A percentile compares a stretch with the other conserved stretches of the same genome.
phyloP scores from a whole-genome alignment of 2,329 filamentous ascomycete genomes.

The Gnomoniopsis sp. region DNA sequence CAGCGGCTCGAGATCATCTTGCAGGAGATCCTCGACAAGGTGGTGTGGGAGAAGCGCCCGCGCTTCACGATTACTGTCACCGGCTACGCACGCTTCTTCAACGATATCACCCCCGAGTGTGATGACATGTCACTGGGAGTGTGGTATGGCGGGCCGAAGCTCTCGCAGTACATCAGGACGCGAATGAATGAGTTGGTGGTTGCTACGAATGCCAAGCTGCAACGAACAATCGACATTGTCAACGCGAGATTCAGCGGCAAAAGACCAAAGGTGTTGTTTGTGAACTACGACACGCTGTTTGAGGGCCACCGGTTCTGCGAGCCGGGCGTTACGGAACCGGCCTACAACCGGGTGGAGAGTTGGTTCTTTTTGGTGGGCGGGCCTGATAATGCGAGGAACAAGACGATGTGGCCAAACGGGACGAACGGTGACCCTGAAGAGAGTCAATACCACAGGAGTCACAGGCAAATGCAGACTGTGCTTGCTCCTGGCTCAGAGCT shows the following conservation, averaged over 20 bases:
- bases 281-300: conserved; percentile 42
- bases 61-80: conserved; percentile 42
- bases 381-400: conserved; percentile 33
- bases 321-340: conserved; percentile 35
- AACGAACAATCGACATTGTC: conserved; percentile 30
- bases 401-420: conserved; percentile 18
- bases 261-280: conserved; percentile 37
- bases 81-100: conserved; percentile 47
- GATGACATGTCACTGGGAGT: conserved; percentile 42
- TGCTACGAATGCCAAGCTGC: conserved; percentile 39
- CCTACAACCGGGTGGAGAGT: conserved; percentile 38
- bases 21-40: conserved; percentile 40
- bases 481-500: conserved; percentile 31
- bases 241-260: conserved; percentile 32
- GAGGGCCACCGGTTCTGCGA: conserved; percentile 41
- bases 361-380: conserved; percentile 49
- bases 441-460: background rate
- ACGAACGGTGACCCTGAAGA: conserved; percentile 11
- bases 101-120: conserved; percentile 39
- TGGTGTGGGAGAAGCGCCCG: conserved; percentile 41
- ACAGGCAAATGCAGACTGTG: conserved; percentile 6
- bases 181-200: conserved; percentile 43
- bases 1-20: conserved; percentile 36
- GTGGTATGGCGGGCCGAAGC: conserved; percentile 41
- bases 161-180: conserved; percentile 34